Percentiles rank a stretch among this genome's conserved stretches.
These are phyloP conservation scores for Austropuccinia psidii DNA, from an alignment of 1,284 basidiomycete genomes.

Conservation along the genomic window DNA sequence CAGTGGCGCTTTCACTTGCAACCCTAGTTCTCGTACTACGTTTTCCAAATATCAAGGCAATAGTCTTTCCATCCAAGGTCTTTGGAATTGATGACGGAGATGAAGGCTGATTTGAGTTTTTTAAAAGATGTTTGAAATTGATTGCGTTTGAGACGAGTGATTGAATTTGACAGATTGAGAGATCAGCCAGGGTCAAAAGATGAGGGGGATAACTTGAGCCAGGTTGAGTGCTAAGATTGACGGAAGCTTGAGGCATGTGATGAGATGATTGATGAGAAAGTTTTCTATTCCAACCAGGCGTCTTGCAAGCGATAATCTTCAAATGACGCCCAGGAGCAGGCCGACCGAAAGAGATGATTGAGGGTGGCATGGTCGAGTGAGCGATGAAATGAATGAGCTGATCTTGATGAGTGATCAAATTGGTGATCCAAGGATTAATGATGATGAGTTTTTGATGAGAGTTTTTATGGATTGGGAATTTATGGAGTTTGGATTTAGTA, in stretches of 20 bases:
- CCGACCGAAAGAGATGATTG: too few species aligned
- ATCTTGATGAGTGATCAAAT: too few species aligned
- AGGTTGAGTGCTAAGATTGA: neutral
- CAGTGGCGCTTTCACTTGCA: conserved; percentile 70
- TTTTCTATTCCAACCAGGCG: too few species aligned
- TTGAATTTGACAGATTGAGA: conserved; percentile 62
- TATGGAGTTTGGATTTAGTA: too few species aligned
- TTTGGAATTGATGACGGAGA: conserved; percentile 47
- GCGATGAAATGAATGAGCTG: too few species aligned
- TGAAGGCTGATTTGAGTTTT: conserved; percentile 54
- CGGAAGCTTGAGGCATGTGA: neutral
- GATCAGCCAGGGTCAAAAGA: conserved; percentile 75
- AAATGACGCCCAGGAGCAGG: too few species aligned
- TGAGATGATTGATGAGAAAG: too few species aligned
- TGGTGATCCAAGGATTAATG: too few species aligned
- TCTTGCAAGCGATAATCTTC: too few species aligned
- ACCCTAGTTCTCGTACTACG: conserved; percentile 86
- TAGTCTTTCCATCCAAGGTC: conserved; percentile 64
- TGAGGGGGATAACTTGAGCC: conserved; percentile 53
- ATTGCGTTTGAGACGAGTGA: conserved; percentile 59
- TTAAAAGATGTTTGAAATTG: conserved; percentile 54
- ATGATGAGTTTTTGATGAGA: too few species aligned
- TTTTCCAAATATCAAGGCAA: conserved; percentile 87
- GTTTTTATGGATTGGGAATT: too few species aligned
- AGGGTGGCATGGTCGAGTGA: too few species aligned